These are phyloP conservation scores for Lipomyces yamadae DNA, from an alignment of 805 yeast species.

Conservation along the genomic window DNA sequence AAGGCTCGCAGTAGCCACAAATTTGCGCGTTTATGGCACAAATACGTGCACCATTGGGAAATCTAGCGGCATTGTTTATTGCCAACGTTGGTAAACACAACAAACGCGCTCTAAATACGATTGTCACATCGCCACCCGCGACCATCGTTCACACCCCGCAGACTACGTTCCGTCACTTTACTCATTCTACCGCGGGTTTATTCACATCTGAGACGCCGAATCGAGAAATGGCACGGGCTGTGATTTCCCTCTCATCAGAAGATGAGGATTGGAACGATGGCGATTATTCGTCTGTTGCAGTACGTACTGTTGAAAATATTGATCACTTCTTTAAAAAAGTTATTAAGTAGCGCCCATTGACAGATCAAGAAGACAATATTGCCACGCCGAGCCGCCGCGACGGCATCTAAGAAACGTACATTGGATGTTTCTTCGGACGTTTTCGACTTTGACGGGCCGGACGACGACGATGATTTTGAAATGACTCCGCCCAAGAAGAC, in stretches of 20 bases:
- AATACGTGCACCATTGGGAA: background rate
- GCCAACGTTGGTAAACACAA: constrained; percentile 15
- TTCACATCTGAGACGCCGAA: background rate
- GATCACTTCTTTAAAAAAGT: background rate
- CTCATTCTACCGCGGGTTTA: background rate
- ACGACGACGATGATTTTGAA: constrained; percentile 23
- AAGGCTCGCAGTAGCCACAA: background rate
- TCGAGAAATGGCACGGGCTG: constrained; percentile 19
- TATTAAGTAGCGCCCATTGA: background rate
- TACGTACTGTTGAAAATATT: background rate
- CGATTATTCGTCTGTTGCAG: constrained; percentile 26
- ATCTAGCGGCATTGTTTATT: constrained; percentile 9
- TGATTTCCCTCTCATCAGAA: constrained; percentile 28
- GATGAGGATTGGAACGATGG: constrained; percentile 23
- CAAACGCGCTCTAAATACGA: background rate
- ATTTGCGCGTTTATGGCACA: constrained; percentile 14
- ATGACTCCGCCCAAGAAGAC: constrained; percentile 30
- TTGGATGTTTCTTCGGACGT: constrained; percentile 31
- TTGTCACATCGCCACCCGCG: background rate
- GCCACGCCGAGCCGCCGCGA: constrained; percentile 31
- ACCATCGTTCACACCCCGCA: background rate
- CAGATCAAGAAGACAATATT: constrained; percentile 22
- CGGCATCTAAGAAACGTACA: constrained; percentile 31
- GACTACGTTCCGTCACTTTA: background rate
- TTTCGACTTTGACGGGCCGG: constrained; percentile 20